A percentile compares a stretch with the other conserved stretches of the same genome.
Conservation (phyloP, 2,329 filamentous ascomycete genomes). For the Venturia carpophila region DNA sequence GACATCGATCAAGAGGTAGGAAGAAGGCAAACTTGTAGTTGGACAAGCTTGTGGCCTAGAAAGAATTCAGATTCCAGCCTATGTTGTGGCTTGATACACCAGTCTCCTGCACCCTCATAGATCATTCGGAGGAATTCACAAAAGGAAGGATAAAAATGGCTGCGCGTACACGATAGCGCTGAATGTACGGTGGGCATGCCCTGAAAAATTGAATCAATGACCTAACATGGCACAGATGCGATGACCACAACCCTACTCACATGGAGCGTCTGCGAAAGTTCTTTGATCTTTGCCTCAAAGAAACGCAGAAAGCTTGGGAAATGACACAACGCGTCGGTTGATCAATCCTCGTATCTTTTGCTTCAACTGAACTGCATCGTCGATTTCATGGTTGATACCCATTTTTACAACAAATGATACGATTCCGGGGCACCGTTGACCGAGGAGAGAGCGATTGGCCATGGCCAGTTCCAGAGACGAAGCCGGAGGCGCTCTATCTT, state of each 20-base stretch:
- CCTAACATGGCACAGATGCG: slow-evolving; percentile 15
- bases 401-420: neutral
- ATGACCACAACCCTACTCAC: slow-evolving; percentile 21
- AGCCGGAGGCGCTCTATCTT: neutral
- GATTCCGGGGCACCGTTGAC: neutral
- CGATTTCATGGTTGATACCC: neutral
- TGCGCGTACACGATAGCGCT: too few relatives aligned
- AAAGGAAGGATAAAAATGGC: too few relatives aligned
- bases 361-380: neutral
- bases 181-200: too few relatives aligned
- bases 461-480: neutral
- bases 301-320: slow-evolving; percentile 40
- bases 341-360: slow-evolving; percentile 28
- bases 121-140: slow-evolving; percentile 22
- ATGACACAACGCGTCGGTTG: slow-evolving; percentile 40
- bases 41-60: slow-evolving; percentile 24
- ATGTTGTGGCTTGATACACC: slow-evolving; percentile 22
- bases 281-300: slow-evolving; percentile 42
- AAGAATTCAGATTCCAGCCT: slow-evolving; percentile 24
- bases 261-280: slow-evolving; percentile 28
- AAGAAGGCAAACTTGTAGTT: neutral
- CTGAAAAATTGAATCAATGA: too few relatives aligned
- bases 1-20: too few relatives aligned
- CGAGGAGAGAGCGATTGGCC: neutral
- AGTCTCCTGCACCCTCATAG: slow-evolving; percentile 24